Conservation (phyloP, 78 protist genomes). For the Pigoraptor vietnamica region DNA sequence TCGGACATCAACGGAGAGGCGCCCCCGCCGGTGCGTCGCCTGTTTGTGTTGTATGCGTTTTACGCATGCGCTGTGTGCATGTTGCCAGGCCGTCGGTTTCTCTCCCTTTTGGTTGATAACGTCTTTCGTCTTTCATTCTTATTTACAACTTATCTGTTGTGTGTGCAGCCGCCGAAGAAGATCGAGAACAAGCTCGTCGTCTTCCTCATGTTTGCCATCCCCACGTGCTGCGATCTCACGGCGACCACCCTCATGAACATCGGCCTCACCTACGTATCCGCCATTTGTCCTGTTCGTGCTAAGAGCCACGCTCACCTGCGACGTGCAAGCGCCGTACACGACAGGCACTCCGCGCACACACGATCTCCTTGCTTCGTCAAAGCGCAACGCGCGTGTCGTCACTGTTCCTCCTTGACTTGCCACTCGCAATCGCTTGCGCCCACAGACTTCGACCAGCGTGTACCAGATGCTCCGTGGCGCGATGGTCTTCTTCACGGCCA, state of each 20-base stretch:
- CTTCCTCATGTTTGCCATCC: not conserved
- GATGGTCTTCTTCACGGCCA: slow-evolving; percentile 55
- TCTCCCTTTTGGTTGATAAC: too few species aligned
- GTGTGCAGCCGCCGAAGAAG: not conserved
- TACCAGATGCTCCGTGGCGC: slow-evolving; percentile 60
- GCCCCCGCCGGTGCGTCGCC: not conserved
- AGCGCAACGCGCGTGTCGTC: too few species aligned
- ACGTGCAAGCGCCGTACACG: too few species aligned
- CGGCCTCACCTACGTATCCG: slow-evolving; percentile 12
- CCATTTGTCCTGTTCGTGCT: not conserved
- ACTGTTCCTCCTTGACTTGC: not conserved
- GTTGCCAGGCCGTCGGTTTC: not conserved
- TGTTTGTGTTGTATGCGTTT: not conserved
- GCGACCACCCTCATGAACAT: slow-evolving; percentile 40
- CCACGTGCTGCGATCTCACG: slow-evolving; percentile 30
- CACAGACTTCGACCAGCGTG: slow-evolving; percentile 31
- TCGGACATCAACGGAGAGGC: not conserved
- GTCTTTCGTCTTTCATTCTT: too few species aligned
- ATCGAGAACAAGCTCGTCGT: too few species aligned
- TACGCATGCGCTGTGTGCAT: not conserved
- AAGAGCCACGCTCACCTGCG: not conserved
- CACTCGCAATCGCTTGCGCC: too few species aligned
- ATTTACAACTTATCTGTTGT: too few species aligned
- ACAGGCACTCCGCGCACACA: too few species aligned
- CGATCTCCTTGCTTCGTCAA: too few species aligned